Evolutionary conservation across 2,329 filamentous ascomycete species (phyloP), one percentile per base, ranked within the genome.

Genomic region (Fusarium sp.): DNA sequence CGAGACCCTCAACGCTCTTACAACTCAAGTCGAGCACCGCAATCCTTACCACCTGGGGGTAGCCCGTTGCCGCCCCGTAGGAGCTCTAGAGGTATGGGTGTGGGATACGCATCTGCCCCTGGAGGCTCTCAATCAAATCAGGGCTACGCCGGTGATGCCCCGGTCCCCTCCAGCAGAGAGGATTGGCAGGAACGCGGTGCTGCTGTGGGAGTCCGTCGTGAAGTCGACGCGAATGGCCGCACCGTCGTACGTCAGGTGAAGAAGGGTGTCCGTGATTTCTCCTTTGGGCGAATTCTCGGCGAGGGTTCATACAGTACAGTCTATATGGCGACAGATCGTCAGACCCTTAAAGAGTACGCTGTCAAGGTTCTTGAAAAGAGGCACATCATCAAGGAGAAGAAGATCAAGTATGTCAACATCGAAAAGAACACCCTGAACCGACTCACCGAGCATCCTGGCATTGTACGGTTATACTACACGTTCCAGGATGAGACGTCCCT

Each of bases 361-460:
- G 95, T 99, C 82, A 99, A 99, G 80, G 95, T 99, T 15, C 88
- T 99, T 48, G 96, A 99, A 82, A 99, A 99, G 83, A 90, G 94
- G 76, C 96, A 99, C 80, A 99, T 99, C 77, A 99, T 99, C 86
- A 99, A 98, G 82, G 96, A 99, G 83, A 98, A 97, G 82, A 99
- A 99, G 87, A 97, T 99, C 77, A 99, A 99, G 86, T 99, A 99
- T 78, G 96, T 99, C 81, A 99, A 98, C 82, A 99, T 99, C 75
- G 96, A 99, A 82, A 98, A 98, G 83, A 95, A 99, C 82, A 98
- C 96, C 0, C 86, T 99, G 60, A 99, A 99, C 78, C 91, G 96
- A 68, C 85, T 99, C 62, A 98, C 95, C 4, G 95, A 99, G 70
- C 96, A 99, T 77, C 96, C 96, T 7, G 96, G 96, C 18, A 95